Conservation (phyloP, 345 rosid species). For the Eucalyptus lansdowneana region DNA sequence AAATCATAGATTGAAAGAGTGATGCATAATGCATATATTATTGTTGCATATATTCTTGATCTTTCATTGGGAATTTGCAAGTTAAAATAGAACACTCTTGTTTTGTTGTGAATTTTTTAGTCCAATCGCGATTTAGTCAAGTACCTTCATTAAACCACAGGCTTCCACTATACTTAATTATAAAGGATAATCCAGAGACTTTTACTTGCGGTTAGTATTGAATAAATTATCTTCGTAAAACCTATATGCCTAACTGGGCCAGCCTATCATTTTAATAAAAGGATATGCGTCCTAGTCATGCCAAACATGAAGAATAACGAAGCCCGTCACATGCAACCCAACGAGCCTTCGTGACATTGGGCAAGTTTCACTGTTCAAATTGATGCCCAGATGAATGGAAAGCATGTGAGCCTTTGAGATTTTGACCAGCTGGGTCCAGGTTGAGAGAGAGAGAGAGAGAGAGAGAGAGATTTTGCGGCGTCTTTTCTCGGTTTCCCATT, state of each 20-base stretch:
- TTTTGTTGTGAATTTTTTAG: not conserved
- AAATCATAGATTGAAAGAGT: not conserved
- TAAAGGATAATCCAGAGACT: not conserved
- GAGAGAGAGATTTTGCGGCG: too few relatives aligned
- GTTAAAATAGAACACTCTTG: not conserved
- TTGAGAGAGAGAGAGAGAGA: too few relatives aligned
- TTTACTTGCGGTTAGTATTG: not conserved
- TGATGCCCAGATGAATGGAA: too few relatives aligned
- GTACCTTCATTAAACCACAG: not conserved
- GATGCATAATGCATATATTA: not conserved
- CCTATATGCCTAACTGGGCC: not conserved
- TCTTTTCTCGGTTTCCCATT: too few relatives aligned
- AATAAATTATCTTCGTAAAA: not conserved
- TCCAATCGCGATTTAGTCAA: not conserved
- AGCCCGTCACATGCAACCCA: not conserved
- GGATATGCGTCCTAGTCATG: too few relatives aligned
- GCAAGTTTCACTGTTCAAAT: too few relatives aligned
- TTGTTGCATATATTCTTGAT: not conserved
- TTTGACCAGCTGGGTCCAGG: too few relatives aligned
- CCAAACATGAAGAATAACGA: too few relatives aligned
- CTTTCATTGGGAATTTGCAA: not conserved
- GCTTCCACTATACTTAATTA: not conserved
- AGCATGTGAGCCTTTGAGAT: too few relatives aligned
- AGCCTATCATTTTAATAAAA: too few relatives aligned
- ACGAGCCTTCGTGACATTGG: too few relatives aligned